Conservation (phyloP, 768 basidiomycete genomes). For the Mrakia frigida region DNA sequence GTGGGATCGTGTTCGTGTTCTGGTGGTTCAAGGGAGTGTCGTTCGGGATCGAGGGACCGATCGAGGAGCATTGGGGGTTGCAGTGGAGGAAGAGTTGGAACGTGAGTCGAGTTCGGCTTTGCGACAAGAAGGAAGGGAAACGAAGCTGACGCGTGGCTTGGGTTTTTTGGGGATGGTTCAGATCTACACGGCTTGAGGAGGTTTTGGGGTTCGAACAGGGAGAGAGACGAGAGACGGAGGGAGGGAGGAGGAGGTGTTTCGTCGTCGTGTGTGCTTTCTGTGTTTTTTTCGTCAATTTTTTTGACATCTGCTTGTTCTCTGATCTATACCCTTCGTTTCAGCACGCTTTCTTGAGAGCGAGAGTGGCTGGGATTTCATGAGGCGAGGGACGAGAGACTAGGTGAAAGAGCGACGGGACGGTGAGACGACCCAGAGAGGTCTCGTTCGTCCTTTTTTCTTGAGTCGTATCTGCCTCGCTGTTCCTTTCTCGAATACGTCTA, state of each 20-base stretch:
- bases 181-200: neutral
- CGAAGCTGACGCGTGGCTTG: neutral
- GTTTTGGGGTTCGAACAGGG: neutral
- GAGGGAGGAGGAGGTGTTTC: neutral
- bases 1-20: conserved; percentile 66
- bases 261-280: neutral
- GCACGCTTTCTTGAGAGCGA: neutral
- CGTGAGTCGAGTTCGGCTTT: conserved; percentile 1
- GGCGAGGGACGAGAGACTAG: neutral
- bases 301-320: neutral
- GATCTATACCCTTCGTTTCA: neutral
- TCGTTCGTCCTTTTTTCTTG: no score
- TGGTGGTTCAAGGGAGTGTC: conserved; percentile 92
- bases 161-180: neutral
- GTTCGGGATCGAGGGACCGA: conserved; percentile 85
- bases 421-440: no score
- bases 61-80: conserved; percentile 58
- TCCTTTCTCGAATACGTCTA: no score
- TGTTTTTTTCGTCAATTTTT: no score
- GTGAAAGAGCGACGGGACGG: no score
- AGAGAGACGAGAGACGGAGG: neutral
- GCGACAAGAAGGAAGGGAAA: neutral
- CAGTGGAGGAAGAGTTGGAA: conserved; percentile 37
- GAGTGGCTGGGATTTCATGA: neutral
- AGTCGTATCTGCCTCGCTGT: no score